Base-by-base conservation (phyloP, 1,284 basidiomycete species). In the Ceratobasidium sp. region DNA sequence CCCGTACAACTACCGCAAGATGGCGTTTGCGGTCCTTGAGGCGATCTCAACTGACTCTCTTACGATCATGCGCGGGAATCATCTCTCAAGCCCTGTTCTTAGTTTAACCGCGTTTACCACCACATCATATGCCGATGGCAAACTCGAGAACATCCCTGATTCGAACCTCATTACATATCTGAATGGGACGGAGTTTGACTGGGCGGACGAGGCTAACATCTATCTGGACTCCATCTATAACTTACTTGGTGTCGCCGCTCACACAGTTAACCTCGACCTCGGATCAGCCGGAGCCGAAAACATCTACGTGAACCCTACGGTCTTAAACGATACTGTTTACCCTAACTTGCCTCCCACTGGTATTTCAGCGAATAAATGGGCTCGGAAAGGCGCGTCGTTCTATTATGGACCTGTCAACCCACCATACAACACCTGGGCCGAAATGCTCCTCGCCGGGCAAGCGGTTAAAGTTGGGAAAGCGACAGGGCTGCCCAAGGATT, bases 191-290 rank as follows among this genome's bases (percentile, higher is more conserved):
- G 21, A 18, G 21, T 1, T 11, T 11, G 30, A 16, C 8, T 30
- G 26, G 30, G 2, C 62, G 4, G 44, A 49, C 18, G 62, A 64
- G n/a, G 62, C 44, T 2, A 1, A 11, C 1, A 64, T 64, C 16
- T 64, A 64, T 23, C 4, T 2, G 4, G 9, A 21, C 2, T 21
- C 67, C 2, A 70, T 55, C 28, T 11, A 8, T 2, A 70, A 70
- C 32, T 6, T 59, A 9, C 21, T 41, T 1, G 21, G 35, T 16
- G 46, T 41, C 30, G 55, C 49, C n/a, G 49, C n/a, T 23, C 14
- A 49, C 21, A 55, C 67, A 5, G 67, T 70, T 30, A 58, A 70
- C 32, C 67, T 70, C 43, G 67, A 70, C 46, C 55, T 70, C 13
- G 55, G 54, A 16, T 50, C n/a, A n/a, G 14, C 46, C 13, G 4